Conservation (phyloP, 139 green algal genomes). For the Desmodesmus armatus region DNA sequence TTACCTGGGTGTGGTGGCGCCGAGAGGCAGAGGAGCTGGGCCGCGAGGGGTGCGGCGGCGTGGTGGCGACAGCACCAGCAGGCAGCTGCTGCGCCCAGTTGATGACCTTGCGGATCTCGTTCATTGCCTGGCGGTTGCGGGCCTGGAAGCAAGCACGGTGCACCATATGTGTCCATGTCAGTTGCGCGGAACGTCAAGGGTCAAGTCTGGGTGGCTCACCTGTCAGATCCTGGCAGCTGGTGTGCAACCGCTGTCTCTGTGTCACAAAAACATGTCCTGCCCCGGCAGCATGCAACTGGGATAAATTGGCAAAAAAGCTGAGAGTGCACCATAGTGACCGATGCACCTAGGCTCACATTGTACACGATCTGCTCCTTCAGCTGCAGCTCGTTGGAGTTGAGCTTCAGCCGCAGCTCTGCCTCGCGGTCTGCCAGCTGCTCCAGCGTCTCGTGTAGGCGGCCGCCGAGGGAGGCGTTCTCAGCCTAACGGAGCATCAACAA, state of each 20-base stretch:
- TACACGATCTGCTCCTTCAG: conserved; percentile 43
- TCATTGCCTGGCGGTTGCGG: conserved; percentile 41
- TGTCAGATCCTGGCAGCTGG: too few species aligned
- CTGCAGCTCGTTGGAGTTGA: conserved; percentile 42
- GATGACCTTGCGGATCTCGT: conserved; percentile 43
- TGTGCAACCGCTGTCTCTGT: too few species aligned
- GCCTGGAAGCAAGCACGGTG: not conserved
- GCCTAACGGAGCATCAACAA: not conserved
- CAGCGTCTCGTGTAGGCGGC: not conserved
- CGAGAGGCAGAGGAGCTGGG: not conserved
- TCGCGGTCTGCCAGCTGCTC: conserved; percentile 20
- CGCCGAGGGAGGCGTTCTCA: not conserved
- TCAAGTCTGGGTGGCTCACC: too few species aligned
- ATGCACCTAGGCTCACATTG: conserved; percentile 41
- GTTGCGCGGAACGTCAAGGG: too few species aligned
- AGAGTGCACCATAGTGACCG: too few species aligned
- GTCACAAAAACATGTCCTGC: too few species aligned
- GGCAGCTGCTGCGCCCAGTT: conserved; percentile 35
- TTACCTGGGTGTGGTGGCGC: not conserved
- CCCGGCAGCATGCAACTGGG: too few species aligned
- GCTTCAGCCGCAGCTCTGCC: conserved; percentile 20
- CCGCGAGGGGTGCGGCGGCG: not conserved
- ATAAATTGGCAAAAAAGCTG: too few species aligned
- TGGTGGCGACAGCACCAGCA: not conserved
- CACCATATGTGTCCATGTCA: too few species aligned